Evolutionary conservation across 352 stramenopile species (phyloP).

Genomic region (Blastocystis sp.): DNA sequence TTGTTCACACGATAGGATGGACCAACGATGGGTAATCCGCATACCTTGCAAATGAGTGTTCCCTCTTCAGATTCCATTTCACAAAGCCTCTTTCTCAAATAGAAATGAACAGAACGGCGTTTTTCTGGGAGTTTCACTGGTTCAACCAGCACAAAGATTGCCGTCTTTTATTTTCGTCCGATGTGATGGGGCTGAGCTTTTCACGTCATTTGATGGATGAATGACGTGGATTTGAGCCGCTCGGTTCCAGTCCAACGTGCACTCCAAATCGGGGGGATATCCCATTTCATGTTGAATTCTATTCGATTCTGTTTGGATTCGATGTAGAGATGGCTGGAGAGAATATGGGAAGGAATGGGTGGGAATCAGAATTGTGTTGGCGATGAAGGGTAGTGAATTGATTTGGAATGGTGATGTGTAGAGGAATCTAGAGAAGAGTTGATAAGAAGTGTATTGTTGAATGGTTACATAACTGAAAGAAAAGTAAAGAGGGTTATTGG

Average conservation of each 20-base stretch:
- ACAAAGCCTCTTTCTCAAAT: neutral
- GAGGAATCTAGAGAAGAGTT: too few species aligned
- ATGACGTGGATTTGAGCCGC: neutral
- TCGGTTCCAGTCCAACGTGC: constrained; percentile 51
- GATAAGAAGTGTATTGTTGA: too few species aligned
- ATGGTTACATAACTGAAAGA: too few species aligned
- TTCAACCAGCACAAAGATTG: neutral
- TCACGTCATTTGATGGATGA: neutral
- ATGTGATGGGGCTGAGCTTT: too few species aligned
- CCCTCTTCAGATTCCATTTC: neutral
- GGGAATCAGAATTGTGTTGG: too few species aligned
- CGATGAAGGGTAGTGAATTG: too few species aligned
- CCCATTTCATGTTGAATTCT: neutral
- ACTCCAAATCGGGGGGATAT: neutral
- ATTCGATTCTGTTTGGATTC: too few species aligned
- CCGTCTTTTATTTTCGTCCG: too few species aligned
- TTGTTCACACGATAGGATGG: neutral
- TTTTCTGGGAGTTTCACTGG: neutral
- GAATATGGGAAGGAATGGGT: too few species aligned
- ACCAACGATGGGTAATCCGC: neutral
- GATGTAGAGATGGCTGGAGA: too few species aligned
- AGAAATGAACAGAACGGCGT: neutral
- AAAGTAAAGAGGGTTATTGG: too few species aligned
- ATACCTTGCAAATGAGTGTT: neutral
- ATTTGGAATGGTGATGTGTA: too few species aligned